phyloP scores from a whole-genome alignment of 306 rosid species.

The Macrotyloma uniflorum region DNA sequence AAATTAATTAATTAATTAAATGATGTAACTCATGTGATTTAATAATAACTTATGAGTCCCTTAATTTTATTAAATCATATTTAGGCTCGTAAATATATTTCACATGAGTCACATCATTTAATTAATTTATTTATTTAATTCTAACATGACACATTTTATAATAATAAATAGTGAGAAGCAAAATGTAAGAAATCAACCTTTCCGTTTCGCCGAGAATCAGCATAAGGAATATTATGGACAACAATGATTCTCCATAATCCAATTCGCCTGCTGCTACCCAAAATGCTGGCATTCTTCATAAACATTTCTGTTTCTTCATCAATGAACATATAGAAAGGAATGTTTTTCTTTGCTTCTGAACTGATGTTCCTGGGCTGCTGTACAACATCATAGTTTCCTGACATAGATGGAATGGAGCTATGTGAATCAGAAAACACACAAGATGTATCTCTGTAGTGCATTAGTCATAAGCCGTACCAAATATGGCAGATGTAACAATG shows the following conservation, averaged over 20 bases:
- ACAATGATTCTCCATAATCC: constrained; percentile 95
- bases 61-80: too few species aligned
- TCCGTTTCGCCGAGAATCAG: constrained; percentile 94
- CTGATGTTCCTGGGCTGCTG: constrained; percentile 92
- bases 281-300: constrained; percentile 78
- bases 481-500: constrained; percentile 96
- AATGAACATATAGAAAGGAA: constrained; percentile 91
- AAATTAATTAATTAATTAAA: too few species aligned
- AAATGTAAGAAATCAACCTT: constrained; percentile 61
- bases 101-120: too few species aligned
- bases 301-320: constrained; percentile 85
- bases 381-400: constrained; percentile 92
- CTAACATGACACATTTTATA: too few species aligned
- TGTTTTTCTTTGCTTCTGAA: constrained; percentile 58
- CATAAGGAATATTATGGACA: constrained; percentile 74
- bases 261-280: constrained; percentile 69
- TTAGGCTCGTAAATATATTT: too few species aligned
- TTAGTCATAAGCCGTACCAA: constrained; percentile 57
- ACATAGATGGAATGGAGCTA: constrained; percentile 36
- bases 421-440: constrained; percentile 44
- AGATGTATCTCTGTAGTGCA: neutral
- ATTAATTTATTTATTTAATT: too few species aligned
- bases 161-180: neutral
- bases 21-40: too few species aligned
- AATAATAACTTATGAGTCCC: too few species aligned